Percentiles rank a stretch among this genome's conserved stretches.
Evolutionary conservation across 257 asterid genomes (phyloP).

Genomic region (Penstemon newberryi): DNA sequence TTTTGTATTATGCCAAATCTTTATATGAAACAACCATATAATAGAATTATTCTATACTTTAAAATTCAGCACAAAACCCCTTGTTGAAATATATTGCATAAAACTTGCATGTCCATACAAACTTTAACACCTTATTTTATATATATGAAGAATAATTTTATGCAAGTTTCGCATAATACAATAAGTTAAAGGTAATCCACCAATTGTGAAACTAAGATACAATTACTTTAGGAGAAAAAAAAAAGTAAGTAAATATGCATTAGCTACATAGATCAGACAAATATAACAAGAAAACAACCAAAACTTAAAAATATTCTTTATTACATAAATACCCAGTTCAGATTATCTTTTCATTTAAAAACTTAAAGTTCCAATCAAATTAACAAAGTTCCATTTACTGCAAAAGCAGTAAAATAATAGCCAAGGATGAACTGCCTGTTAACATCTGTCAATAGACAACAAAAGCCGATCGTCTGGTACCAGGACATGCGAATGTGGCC

Average conservation of each 20-base stretch:
- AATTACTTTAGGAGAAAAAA: no score
- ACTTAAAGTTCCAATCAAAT: not conserved
- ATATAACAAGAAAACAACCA: conserved; percentile 14
- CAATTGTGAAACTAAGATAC: no score
- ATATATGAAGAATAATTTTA: no score
- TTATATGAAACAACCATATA: no score
- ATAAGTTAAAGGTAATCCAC: no score
- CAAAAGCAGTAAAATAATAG: conserved; percentile 45
- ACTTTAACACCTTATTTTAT: no score
- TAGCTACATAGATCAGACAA: not conserved
- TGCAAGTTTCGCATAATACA: no score
- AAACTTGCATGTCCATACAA: no score
- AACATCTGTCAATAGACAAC: conserved; percentile 42
- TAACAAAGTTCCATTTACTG: conserved; percentile 14
- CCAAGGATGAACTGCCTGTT: conserved; percentile 93
- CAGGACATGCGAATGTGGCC: conserved; percentile 25
- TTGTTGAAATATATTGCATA: no score
- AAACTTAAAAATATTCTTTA: not conserved
- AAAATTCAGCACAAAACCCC: no score
- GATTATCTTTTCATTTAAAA: conserved; percentile 25
- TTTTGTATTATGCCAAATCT: conserved; percentile 30
- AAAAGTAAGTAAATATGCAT: not conserved
- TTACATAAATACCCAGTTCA: conserved; percentile 17
- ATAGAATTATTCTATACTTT: no score
- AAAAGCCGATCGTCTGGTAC: conserved; percentile 37